Evolutionary conservation across 371 early-diverging fungal species (phyloP), one percentile per base, ranked within the genome.

Genomic region (Cokeromyces recurvatus): DNA sequence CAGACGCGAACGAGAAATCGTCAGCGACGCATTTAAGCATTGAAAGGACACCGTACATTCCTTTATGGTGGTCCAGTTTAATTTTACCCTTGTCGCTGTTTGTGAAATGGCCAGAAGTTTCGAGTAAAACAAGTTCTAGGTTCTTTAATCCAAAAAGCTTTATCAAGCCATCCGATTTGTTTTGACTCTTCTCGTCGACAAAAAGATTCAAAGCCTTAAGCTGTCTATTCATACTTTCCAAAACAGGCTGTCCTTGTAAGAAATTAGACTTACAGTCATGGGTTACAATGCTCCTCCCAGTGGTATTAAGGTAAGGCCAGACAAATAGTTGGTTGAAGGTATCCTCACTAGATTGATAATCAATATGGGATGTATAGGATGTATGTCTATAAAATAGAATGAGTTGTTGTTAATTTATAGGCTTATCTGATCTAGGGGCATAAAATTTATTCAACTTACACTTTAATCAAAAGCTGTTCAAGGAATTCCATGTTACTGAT

Each of bases 41-140:
- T n/a, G 55, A 37, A 21, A 54, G 41, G 14, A 25, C n/a, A 10
- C 55, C 55, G 17, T 42, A 48, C 41, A 54, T n/a, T n/a, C 44
- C 55, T 23, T 54, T 54, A 11, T 54, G 55, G 19, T 48, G 32
- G 17, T 54, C 55, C 12, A 48, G 42, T 10, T 43, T 47, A 2
- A 31, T 10, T 15, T 48, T 54, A 5, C 10, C 9, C 31, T 29
- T 29, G 17, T 54, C 55, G 10, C 9, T 43, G 15, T 48, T 55
- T 2, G 2, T 23, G 24, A 43, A 44, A 35, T 20, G 15, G 9
- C 43, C 47, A 11, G 48, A 55, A 7, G 48, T 48, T 34, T 55
- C 41, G 4, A 55, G 4, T 12, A 55, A 17, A 3, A 55, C 15
- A 1, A 54, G 11, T 38, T 48, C 49, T 5, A 55, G 24, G 3